These are phyloP conservation scores for Setomelanomma holmii DNA, from an alignment of 2,329 filamentous ascomycete genomes.

Conservation along the genomic window DNA sequence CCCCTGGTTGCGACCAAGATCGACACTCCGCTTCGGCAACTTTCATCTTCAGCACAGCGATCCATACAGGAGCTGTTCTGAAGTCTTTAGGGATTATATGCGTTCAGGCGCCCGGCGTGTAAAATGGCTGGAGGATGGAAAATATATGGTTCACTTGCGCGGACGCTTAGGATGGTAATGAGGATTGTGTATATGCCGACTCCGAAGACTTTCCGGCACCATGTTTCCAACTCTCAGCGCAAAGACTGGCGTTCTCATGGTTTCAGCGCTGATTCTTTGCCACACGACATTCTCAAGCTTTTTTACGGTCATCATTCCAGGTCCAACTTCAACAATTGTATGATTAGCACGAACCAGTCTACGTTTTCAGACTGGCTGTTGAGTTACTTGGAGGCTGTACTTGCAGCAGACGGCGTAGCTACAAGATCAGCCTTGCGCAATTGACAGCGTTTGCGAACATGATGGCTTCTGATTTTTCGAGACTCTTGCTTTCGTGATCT, in stretches of 20 bases:
- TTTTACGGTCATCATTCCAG: constrained; percentile 6
- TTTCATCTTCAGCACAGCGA: background rate
- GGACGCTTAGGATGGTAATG: background rate
- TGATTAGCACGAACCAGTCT: constrained; percentile 14
- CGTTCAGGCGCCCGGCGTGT: background rate
- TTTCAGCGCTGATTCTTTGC: background rate
- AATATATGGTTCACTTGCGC: background rate
- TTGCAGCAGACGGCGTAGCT: background rate
- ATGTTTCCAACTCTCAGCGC: background rate
- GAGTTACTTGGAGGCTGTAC: background rate
- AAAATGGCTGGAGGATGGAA: background rate
- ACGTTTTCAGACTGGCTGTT: background rate
- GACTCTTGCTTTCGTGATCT: background rate
- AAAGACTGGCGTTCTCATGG: background rate
- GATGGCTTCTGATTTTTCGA: background rate
- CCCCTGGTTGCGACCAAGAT: background rate
- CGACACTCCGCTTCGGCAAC: background rate
- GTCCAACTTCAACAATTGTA: constrained; percentile 18
- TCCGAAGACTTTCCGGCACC: background rate
- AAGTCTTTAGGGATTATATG: background rate
- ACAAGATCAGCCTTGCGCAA: background rate
- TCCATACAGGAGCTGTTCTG: background rate
- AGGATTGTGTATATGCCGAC: background rate
- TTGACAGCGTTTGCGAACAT: background rate
- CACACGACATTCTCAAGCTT: constrained; percentile 5